Percentiles rank a stretch among this genome's conserved stretches.
phyloP scores from a whole-genome alignment of 2,329 filamentous ascomycete genomes.

The Venturia carpophila region DNA sequence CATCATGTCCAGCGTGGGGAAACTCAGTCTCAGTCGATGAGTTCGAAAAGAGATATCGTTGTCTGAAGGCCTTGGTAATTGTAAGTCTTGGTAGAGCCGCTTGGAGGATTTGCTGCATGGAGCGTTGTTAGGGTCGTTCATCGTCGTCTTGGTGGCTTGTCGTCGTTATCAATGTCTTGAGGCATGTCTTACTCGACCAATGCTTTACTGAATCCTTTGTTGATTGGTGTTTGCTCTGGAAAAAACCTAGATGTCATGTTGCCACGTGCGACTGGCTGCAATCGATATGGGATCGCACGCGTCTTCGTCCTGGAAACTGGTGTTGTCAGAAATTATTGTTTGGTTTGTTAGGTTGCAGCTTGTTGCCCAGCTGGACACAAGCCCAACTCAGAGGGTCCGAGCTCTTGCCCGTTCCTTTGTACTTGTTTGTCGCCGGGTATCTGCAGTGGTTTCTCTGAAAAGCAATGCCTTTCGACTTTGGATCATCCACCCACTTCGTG shows the following conservation, averaged over 20 bases:
- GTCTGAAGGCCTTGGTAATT: background rate
- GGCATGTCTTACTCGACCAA: background rate
- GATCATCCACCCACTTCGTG: constrained; percentile 23
- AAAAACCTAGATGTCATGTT: background rate
- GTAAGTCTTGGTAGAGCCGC: background rate
- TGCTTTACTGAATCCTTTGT: background rate
- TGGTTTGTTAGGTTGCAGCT: background rate
- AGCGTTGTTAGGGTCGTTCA: background rate
- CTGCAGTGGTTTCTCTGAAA: constrained; percentile 33
- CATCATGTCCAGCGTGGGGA: background rate
- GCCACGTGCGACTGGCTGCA: background rate
- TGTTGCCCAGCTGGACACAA: background rate
- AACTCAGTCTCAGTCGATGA: background rate
- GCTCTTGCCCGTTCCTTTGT: constrained; percentile 28
- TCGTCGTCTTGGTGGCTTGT: background rate
- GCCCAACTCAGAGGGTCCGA: constrained; percentile 19
- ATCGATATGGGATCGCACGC: background rate
- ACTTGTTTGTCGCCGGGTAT: constrained; percentile 30
- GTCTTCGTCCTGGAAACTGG: background rate
- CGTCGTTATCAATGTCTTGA: background rate
- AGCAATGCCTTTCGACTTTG: constrained; percentile 25
- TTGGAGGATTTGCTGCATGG: background rate
- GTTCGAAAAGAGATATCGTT: background rate
- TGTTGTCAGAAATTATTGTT: background rate
- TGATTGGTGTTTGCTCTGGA: background rate